A percentile compares a stretch with the other conserved stretches of the same genome.
Conservation (phyloP, 78 protist species). For the Dictyostelium purpureum region DNA sequence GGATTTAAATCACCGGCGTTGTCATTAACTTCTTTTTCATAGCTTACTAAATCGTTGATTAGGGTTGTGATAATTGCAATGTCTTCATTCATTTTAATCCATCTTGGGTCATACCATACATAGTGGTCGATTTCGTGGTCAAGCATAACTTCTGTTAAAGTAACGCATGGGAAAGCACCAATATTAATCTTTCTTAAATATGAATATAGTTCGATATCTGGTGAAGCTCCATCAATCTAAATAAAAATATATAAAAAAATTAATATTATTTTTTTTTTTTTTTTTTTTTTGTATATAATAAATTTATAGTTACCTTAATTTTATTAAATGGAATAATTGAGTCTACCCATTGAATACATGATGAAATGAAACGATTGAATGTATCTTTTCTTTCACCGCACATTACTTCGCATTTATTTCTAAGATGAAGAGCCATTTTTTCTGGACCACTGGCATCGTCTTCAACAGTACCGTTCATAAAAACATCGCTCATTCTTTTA, state of each 20-base stretch:
- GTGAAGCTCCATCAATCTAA: conserved; percentile 20
- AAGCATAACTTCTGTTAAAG: conserved; percentile 49
- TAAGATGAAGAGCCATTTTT: conserved; percentile 14
- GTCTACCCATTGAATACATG: conserved; percentile 78
- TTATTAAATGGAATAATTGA: conserved; percentile 68
- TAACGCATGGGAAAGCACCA: conserved; percentile 76
- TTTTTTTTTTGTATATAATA: too few species aligned
- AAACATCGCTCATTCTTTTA: conserved; percentile 32
- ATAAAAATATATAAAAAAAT: neutral
- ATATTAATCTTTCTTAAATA: conserved; percentile 63
- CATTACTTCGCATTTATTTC: conserved; percentile 52
- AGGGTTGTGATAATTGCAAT: conserved; percentile 67
- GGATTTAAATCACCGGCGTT: conserved; percentile 56
- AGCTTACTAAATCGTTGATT: conserved; percentile 46
- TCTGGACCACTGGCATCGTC: conserved; percentile 68
- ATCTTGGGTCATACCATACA: conserved; percentile 62
- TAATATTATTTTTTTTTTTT: too few species aligned
- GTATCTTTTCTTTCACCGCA: conserved; percentile 63
- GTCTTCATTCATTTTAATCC: conserved; percentile 76
- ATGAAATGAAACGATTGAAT: conserved; percentile 55
- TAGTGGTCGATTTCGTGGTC: conserved; percentile 35
- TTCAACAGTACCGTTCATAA: conserved; percentile 35
- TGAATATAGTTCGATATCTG: conserved; percentile 63
- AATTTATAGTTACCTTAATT: too few species aligned
- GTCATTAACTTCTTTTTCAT: conserved; percentile 71